phyloP scores from a whole-genome alignment of 306 rosid species.

The Lotus japonicus region DNA sequence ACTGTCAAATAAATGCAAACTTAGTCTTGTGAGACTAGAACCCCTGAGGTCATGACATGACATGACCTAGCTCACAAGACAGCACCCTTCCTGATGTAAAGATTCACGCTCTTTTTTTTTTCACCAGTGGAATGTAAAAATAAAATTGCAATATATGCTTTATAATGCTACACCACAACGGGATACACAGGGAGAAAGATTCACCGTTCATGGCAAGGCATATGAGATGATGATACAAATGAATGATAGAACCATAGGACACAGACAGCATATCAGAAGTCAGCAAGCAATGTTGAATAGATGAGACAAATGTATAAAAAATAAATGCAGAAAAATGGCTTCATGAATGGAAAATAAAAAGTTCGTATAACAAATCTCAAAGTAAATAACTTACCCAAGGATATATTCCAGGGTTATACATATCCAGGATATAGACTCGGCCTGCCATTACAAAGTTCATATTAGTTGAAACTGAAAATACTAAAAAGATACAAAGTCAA shows the following conservation, averaged over 20 bases:
- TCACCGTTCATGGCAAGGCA: background rate
- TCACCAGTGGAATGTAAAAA: background rate
- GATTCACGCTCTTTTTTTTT: background rate
- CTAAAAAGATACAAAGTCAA: conserved; percentile 19
- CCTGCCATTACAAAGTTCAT: conserved; percentile 43
- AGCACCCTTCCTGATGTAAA: background rate
- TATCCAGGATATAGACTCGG: conserved; percentile 75
- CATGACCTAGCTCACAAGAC: background rate
- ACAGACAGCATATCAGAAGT: background rate
- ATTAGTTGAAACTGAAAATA: conserved; percentile 18
- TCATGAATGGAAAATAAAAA: background rate
- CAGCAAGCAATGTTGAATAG: background rate
- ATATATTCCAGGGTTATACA: conserved; percentile 92
- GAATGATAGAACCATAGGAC: background rate
- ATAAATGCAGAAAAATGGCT: background rate
- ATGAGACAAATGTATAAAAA: background rate
- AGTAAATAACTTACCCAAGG: conserved; percentile 63
- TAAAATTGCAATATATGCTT: background rate
- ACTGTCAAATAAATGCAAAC: background rate
- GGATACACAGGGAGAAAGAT: background rate
- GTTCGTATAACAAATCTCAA: background rate
- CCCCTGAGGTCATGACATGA: too few relatives aligned
- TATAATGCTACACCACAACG: background rate
- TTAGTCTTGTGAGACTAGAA: background rate
- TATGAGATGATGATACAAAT: background rate